Conservation (phyloP, 139 green algal species). For the Tetraselmis striata region DNA sequence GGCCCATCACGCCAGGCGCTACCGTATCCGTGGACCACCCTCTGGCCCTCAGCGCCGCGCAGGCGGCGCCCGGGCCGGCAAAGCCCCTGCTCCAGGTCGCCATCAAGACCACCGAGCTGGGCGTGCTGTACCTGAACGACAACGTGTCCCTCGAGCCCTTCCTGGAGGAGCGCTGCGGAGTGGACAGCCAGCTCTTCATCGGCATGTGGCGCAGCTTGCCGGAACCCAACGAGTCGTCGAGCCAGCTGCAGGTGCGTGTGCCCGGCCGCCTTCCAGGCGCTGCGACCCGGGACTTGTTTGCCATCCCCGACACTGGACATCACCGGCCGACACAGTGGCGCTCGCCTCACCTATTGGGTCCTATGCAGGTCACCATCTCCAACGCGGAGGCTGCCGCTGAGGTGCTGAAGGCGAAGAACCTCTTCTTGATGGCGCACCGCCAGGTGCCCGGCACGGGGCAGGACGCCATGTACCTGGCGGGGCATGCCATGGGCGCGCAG, state of each 20-base stretch:
- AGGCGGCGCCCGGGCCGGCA: conserved; percentile 30
- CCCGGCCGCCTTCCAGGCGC: no score
- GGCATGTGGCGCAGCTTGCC: not conserved
- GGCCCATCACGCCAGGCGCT: conserved; percentile 11
- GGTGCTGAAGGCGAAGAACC: not conserved
- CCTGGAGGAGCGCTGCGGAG: conserved; percentile 36
- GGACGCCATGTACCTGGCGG: not conserved
- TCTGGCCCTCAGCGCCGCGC: conserved; percentile 40
- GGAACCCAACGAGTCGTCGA: not conserved
- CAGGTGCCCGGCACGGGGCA: not conserved
- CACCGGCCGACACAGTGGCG: no score
- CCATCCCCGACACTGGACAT: no score
- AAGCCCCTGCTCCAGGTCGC: conserved; percentile 60
- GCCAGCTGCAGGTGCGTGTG: no score
- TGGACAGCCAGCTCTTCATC: not conserved
- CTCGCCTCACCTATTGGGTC: no score
- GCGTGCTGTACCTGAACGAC: conserved; percentile 86
- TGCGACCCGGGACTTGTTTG: no score
- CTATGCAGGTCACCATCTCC: not conserved
- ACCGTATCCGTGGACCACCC: conserved; percentile 22
- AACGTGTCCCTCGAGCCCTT: conserved; percentile 50
- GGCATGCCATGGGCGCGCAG: not conserved
- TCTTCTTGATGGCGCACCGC: not conserved
- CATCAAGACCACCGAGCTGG: conserved; percentile 71
- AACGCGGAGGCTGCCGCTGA: not conserved